These are phyloP conservation scores for Sparassis latifolia DNA, from an alignment of 1,284 basidiomycete species.

Conservation along the genomic window DNA sequence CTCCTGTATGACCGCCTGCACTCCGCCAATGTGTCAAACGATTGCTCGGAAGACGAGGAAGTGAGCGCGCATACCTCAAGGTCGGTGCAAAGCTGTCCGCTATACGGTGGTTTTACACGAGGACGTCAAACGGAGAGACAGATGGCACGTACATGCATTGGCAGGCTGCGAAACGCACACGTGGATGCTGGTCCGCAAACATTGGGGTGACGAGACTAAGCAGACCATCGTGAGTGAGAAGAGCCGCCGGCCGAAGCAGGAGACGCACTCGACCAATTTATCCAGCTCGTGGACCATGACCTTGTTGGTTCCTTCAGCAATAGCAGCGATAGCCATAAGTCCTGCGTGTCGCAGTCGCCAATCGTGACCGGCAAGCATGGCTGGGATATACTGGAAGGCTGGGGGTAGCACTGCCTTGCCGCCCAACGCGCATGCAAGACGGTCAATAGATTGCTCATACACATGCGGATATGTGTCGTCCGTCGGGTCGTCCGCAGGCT, in stretches of 20 bases:
- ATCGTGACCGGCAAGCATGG: constrained; percentile 71
- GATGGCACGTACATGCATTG: constrained; percentile 69
- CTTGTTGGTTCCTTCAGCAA: constrained; percentile 73
- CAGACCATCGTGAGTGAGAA: no score
- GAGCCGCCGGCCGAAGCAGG: neutral
- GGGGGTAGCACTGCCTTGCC: constrained; percentile 66
- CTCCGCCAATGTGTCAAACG: neutral
- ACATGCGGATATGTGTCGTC: constrained; percentile 70
- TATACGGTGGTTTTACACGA: constrained; percentile 21
- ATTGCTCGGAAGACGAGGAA: neutral
- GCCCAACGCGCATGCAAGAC: constrained; percentile 69
- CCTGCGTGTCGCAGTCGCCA: constrained; percentile 80
- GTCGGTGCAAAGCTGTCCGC: constrained; percentile 80
- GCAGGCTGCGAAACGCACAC: constrained; percentile 80
- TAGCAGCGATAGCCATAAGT: constrained; percentile 73
- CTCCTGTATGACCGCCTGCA: constrained; percentile 70
- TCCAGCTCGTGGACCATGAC: constrained; percentile 73
- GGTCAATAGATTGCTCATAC: constrained; percentile 74
- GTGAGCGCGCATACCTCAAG: constrained; percentile 47
- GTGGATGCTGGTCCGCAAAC: constrained; percentile 72
- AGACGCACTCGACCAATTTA: constrained; percentile 62
- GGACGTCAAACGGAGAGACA: neutral
- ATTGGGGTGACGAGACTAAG: constrained; percentile 65
- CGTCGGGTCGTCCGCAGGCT: constrained; percentile 65
- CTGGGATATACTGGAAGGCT: constrained; percentile 74